Evolutionary conservation across 106 monocot genomes (phyloP).

Genomic region (Platanthera guangdongensis): DNA sequence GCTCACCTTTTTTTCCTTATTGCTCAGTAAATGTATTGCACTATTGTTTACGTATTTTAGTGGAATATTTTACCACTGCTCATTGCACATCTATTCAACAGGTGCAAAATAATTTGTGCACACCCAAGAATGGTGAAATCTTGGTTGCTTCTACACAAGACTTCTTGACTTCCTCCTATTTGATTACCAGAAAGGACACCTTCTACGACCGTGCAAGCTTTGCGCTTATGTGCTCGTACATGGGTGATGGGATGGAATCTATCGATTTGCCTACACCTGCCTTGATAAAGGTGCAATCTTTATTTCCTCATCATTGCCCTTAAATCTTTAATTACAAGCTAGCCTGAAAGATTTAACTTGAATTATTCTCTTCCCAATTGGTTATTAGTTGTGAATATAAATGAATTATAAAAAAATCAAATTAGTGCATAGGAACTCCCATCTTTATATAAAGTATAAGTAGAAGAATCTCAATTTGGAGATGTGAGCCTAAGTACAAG

Average conservation of each 20-base stretch:
- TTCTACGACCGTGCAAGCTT: slow-evolving; percentile 90
- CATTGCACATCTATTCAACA: slow-evolving; percentile 17
- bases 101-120: slow-evolving; percentile 98
- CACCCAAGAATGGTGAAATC: slow-evolving; percentile 97
- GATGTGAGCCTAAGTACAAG: too few species aligned
- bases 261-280: slow-evolving; percentile 92
- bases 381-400: too few species aligned
- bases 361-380: background rate
- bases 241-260: slow-evolving; percentile 77
- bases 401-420: too few species aligned
- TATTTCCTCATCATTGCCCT: background rate
- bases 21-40: background rate
- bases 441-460: too few species aligned
- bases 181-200: slow-evolving; percentile 90
- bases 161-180: slow-evolving; percentile 91
- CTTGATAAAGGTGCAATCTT: slow-evolving; percentile 56
- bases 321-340: background rate
- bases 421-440: too few species aligned
- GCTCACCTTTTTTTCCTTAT: background rate
- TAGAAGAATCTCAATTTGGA: too few species aligned
- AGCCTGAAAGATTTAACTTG: background rate
- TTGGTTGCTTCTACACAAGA: slow-evolving; percentile 98
- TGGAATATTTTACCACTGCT: background rate
- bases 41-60: background rate
- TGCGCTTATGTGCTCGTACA: slow-evolving; percentile 82